A percentile compares a stretch with the other conserved stretches of the same genome.
Conservation (phyloP, 2,329 filamentous ascomycete species). For the Aspergillus sojae region DNA sequence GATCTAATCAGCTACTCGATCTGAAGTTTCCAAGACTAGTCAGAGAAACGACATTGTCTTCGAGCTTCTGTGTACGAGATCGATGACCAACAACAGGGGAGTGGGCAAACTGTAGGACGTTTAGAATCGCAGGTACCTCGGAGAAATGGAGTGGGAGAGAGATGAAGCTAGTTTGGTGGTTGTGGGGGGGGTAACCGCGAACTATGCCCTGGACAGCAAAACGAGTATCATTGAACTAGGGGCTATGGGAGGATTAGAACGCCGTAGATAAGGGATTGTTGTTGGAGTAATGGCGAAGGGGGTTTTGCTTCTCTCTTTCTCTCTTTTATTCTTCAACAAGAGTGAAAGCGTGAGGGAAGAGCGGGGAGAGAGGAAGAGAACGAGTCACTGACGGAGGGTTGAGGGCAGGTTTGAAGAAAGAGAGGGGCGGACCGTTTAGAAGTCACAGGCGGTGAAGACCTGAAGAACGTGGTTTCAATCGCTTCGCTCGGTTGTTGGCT, state of each 20-base stretch:
- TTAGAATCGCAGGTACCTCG: constrained; percentile 19
- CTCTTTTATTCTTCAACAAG: not conserved
- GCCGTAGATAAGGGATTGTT: not conserved
- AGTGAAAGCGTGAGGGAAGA: not conserved
- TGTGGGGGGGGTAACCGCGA: constrained; percentile 1
- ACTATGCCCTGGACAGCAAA: constrained; percentile 16
- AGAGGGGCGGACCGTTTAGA: not conserved
- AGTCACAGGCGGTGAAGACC: constrained; percentile 14
- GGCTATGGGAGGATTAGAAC: not conserved
- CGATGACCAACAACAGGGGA: not conserved
- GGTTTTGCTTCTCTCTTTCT: not conserved
- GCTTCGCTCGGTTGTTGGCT: not conserved
- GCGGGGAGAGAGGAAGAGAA: not conserved
- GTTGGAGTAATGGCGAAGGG: not conserved
- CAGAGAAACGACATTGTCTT: constrained; percentile 10
- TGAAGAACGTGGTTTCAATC: constrained; percentile 4
- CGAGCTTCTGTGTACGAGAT: not conserved
- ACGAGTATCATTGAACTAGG: not conserved
- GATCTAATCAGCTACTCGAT: constrained; percentile 10
- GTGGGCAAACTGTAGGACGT: not conserved
- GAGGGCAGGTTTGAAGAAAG: not conserved
- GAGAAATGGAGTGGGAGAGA: constrained; percentile 4
- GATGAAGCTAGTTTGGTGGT: constrained; percentile 2
- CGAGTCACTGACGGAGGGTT: not conserved
- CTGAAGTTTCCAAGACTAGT: constrained; percentile 8